phyloP scores from a whole-genome alignment of 257 asterid species.

The Fraxinus anomala region DNA sequence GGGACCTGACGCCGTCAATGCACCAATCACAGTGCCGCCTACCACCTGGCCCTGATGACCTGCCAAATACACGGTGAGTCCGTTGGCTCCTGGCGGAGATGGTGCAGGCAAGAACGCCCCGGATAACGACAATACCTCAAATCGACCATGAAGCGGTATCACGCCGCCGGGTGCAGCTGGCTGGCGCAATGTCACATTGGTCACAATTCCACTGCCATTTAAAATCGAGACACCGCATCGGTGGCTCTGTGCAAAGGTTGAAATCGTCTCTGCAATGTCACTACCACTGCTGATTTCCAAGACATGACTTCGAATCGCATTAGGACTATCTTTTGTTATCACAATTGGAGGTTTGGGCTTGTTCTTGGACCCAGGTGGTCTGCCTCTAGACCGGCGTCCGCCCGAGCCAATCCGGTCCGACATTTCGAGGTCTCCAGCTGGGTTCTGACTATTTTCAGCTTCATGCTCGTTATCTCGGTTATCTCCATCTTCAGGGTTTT shows the following conservation, averaged over 20 bases:
- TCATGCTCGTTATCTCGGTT: slow-evolving; percentile 40
- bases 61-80: slow-evolving; percentile 63
- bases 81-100: slow-evolving; percentile 61
- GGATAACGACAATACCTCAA: slow-evolving; percentile 66
- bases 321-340: slow-evolving; percentile 70
- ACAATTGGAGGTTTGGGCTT: slow-evolving; percentile 70
- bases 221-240: slow-evolving; percentile 70
- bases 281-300: slow-evolving; percentile 62
- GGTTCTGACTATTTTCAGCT: slow-evolving; percentile 28
- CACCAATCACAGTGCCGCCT: slow-evolving; percentile 69
- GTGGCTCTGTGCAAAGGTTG: slow-evolving; percentile 60
- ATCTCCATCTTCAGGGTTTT: slow-evolving; percentile 44
- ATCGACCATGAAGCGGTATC: slow-evolving; percentile 60
- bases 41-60: slow-evolving; percentile 88
- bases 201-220: slow-evolving; percentile 68
- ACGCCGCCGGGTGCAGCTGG: slow-evolving; percentile 58
- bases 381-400: slow-evolving; percentile 67
- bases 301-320: slow-evolving; percentile 73
- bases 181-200: slow-evolving; percentile 65
- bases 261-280: slow-evolving; percentile 56
- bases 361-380: slow-evolving; percentile 81
- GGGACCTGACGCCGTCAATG: slow-evolving; percentile 69
- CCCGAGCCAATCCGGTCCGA: slow-evolving; percentile 43
- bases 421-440: slow-evolving; percentile 48
- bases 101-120: slow-evolving; percentile 77